Conservation (phyloP, 1,284 basidiomycete genomes). For the Ceratobasidium papillatum region DNA sequence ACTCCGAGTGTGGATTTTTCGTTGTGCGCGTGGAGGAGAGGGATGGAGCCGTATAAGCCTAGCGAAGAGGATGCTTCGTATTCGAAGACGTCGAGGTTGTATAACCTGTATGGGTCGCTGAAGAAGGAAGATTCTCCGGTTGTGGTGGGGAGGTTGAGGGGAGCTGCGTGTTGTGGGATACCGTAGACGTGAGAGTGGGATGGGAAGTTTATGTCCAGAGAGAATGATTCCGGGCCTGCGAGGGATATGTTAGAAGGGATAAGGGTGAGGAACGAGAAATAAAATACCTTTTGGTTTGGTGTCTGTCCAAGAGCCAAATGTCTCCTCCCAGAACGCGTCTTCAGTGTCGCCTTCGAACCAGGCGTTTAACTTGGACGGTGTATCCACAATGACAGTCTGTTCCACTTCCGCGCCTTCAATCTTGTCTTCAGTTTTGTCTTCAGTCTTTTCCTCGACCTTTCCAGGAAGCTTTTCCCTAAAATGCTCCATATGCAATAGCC, state of each 20-base stretch:
- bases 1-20: slow-evolving; percentile 84
- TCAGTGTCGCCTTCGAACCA: slow-evolving; percentile 90
- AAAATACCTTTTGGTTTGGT: slow-evolving; percentile 89
- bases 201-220: slow-evolving; percentile 93
- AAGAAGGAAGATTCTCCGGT: slow-evolving; percentile 74
- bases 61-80: slow-evolving; percentile 87
- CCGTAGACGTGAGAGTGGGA: slow-evolving; percentile 90
- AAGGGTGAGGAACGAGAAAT: neutral
- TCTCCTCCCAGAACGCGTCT: slow-evolving; percentile 90
- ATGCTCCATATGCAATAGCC: slow-evolving; percentile 97
- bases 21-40: slow-evolving; percentile 93
- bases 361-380: slow-evolving; percentile 62
- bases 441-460: slow-evolving; percentile 48
- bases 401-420: slow-evolving; percentile 54
- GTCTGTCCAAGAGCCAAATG: slow-evolving; percentile 86
- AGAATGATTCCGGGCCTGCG: slow-evolving; percentile 91
- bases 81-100: slow-evolving; percentile 98
- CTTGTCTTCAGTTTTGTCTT: slow-evolving; percentile 48
- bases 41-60: slow-evolving; percentile 91
- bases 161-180: slow-evolving; percentile 96
- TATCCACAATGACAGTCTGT: slow-evolving; percentile 64
- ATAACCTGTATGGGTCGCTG: slow-evolving; percentile 92
- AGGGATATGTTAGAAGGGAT: slow-evolving; percentile 32
- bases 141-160: slow-evolving; percentile 87
- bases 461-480: slow-evolving; percentile 74